Base-by-base conservation (phyloP, 371 early-diverging fungal genomes). In the Haplosporangium sp. region DNA sequence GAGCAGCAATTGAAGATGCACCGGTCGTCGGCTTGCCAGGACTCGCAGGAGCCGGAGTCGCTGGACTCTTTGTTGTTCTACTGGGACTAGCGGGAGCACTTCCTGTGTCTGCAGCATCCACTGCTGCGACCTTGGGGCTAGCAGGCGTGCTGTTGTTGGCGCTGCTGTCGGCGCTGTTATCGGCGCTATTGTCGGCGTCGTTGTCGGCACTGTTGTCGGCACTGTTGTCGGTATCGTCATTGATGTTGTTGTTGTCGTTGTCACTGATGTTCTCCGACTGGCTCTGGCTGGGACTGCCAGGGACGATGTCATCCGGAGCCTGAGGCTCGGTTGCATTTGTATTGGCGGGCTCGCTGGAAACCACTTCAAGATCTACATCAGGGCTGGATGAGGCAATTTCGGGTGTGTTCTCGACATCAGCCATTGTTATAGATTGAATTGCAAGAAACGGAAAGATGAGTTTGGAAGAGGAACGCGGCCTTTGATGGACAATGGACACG, bases 401-500 rank as follows among this genome's bases (percentile, higher is more conserved):
- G 63, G 74, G 70, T 46, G 64, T 64, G 57, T 55, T 62, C 55
- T 76, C 77, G 66, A 76, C 77, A 67, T 76, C 77, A 48, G 75
- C 75, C 75, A 74, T 74, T 37, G 43, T 59, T 13, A 12, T 10
- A 13, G 40, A 37, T 13, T 58, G 52, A 36, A 43, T 57, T 46
- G 37, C 41, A 7, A 37, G 21, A 41, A 40, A 21, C 21, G 41
- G n/a, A 21, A 18, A 9, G 23, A 13, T 52, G 50, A 45, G 18
- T 38, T 21, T 36, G n/a, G 46, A 70, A 53, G 18, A 61, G 38
- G 52, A 16, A 42, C 56, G 53, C 20, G 16, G 50, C 29, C 29
- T 29, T 29, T 29, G 50, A 50, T 50, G 50, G 20, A 18, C 50
- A 50, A 50, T 50, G 50, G 50, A 50, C 50, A 50, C 29, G 29